Base-by-base conservation (phyloP, 805 yeast species). In the Candida wancherniae region DNA sequence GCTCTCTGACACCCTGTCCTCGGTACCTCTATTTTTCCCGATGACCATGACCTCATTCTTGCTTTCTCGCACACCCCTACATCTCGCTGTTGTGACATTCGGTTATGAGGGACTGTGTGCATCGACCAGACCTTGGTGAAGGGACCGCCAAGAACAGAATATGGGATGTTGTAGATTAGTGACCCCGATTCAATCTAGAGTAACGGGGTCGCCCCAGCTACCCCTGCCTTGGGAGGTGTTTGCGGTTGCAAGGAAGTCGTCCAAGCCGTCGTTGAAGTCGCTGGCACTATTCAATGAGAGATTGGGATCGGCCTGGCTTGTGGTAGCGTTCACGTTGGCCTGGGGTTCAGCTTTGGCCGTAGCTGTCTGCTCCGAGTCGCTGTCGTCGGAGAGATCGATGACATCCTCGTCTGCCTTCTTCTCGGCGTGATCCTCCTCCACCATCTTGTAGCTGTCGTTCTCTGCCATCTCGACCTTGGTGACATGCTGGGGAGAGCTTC, bases 121-220 rank as follows among this genome's bases (percentile, higher is more conserved):
- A 24, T 15, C 10, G 10, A 11, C 15, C 25, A 23, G 12, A 5
- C 25, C 25, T 23, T 15, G 16, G 25, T 9, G 6, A 7, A 11
- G 26, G 12, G 3, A n/a, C 23, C 14, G 11, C 7, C 11, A 9
- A 11, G 23, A 14, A 4, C 12, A 21, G 11, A 8, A 3, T 22
- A n/a, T 25, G n/a, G n/a, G n/a, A n/a, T n/a, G n/a, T 5, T 11
- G 6, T 9, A 11, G 6, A 20, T 19, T 11, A 36, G 22, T 13
- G 14, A 16, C 9, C 20, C 20, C 7, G 20, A n/a, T 11, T 33
- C 44, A 61, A 31, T 63, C 68, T 17, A 63, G 33, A 3, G 58
- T 57, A 11, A 63, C 53, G 4, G 70, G 70, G 31, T 63, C 61
- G 19, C 55, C 61, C 63, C 63, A 58, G 28, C 59, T 58, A 0